Evolutionary conservation across 345 rosid species (phyloP).

Genomic region (Salix udensis): DNA sequence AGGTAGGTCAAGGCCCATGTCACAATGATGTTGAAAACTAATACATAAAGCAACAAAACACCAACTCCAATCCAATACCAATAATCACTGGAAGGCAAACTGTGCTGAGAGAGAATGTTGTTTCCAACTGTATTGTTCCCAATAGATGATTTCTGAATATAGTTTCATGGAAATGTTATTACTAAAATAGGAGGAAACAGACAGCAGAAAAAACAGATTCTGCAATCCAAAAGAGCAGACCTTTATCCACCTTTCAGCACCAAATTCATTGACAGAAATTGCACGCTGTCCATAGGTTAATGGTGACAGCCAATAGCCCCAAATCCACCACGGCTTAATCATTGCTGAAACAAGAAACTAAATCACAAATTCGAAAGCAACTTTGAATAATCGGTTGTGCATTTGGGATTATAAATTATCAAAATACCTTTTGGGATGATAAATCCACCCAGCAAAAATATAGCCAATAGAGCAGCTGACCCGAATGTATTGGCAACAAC

Average conservation of each 20-base stretch:
- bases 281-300: slow-evolving; percentile 77
- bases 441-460: slow-evolving; percentile 85
- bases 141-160: slow-evolving; percentile 51
- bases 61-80: slow-evolving; percentile 93
- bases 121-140: slow-evolving; percentile 52
- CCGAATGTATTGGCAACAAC: slow-evolving; percentile 87
- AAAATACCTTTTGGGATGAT: slow-evolving; percentile 69
- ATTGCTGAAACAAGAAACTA: slow-evolving; percentile 36
- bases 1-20: slow-evolving; percentile 69
- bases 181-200: background rate
- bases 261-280: slow-evolving; percentile 75
- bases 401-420: background rate
- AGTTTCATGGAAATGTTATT: background rate
- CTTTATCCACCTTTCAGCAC: slow-evolving; percentile 72
- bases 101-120: slow-evolving; percentile 49
- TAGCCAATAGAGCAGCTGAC: slow-evolving; percentile 53
- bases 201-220: background rate
- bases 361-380: background rate
- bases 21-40: slow-evolving; percentile 65
- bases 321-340: slow-evolving; percentile 82
- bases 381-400: background rate
- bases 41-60: slow-evolving; percentile 50
- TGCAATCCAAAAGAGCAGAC: slow-evolving; percentile 27
- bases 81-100: slow-evolving; percentile 43
- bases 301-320: slow-evolving; percentile 96